Conservation (phyloP, 208 protist genomes). For the Tritrichomonas musculus region DNA sequence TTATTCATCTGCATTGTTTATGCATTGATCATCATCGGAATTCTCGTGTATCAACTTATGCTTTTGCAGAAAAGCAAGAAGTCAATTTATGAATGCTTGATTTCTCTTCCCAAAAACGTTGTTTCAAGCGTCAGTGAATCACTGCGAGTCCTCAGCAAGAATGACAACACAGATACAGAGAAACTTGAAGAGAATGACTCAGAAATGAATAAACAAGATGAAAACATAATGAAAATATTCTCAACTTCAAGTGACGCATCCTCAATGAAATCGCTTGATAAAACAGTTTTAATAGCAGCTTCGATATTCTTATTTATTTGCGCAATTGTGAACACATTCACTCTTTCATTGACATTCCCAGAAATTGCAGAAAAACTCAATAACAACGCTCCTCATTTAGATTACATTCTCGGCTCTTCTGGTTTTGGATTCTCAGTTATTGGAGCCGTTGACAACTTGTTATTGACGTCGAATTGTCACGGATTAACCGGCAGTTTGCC, state of each 20-base stretch:
- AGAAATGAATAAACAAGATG: not conserved
- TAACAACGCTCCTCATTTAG: no score
- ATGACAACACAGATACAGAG: not conserved
- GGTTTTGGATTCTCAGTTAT: no score
- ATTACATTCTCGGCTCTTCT: no score
- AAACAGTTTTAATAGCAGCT: not conserved
- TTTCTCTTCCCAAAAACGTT: not conserved
- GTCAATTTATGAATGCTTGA: not conserved
- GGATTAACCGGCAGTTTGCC: no score
- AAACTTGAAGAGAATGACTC: not conserved
- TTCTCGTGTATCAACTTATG: not conserved
- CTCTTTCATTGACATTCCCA: no score
- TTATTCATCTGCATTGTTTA: not conserved
- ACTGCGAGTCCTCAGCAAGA: not conserved
- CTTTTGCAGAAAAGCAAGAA: not conserved
- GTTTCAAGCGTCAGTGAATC: not conserved
- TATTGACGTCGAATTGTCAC: no score
- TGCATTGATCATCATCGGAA: not conserved
- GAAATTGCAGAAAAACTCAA: no score
- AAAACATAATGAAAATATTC: slow-evolving; percentile 18
- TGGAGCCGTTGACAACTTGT: no score
- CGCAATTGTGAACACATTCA: no score
- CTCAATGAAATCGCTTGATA: not conserved
- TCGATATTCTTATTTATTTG: no score
- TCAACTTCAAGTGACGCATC: not conserved